A percentile compares a stretch with the other conserved stretches of the same genome.
Conservation (phyloP, 83 land plant species). For the Thuja plicata region DNA sequence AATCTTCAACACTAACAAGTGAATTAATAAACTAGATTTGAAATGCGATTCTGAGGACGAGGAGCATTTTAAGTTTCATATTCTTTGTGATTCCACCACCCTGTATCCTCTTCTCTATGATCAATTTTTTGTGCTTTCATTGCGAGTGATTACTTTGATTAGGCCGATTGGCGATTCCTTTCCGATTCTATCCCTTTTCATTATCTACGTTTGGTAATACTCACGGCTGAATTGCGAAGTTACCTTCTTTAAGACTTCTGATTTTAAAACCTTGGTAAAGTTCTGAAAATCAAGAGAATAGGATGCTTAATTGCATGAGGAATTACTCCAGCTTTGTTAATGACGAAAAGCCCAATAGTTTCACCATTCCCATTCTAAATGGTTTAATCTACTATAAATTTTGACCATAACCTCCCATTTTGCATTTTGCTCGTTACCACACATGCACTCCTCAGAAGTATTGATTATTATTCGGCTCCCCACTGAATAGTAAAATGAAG, state of each 20-base stretch:
- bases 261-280: neutral
- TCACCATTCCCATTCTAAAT: neutral
- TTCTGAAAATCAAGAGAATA: neutral
- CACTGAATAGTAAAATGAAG: neutral
- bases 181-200: neutral
- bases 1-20: too few species aligned
- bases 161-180: neutral
- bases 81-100: neutral
- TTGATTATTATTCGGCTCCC: neutral
- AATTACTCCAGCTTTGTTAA: neutral
- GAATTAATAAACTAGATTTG: neutral
- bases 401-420: neutral
- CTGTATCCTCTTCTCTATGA: neutral
- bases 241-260: neutral
- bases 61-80: neutral
- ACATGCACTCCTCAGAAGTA: neutral
- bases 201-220: neutral
- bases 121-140: neutral
- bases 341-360: neutral
- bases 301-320: neutral
- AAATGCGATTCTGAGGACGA: neutral
- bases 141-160: neutral
- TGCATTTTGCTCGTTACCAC: neutral
- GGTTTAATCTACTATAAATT: neutral
- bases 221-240: neutral